Evolutionary conservation across 306 rosid species (phyloP), one percentile per base, ranked within the genome.

Genomic region (Mucuna pruriens): DNA sequence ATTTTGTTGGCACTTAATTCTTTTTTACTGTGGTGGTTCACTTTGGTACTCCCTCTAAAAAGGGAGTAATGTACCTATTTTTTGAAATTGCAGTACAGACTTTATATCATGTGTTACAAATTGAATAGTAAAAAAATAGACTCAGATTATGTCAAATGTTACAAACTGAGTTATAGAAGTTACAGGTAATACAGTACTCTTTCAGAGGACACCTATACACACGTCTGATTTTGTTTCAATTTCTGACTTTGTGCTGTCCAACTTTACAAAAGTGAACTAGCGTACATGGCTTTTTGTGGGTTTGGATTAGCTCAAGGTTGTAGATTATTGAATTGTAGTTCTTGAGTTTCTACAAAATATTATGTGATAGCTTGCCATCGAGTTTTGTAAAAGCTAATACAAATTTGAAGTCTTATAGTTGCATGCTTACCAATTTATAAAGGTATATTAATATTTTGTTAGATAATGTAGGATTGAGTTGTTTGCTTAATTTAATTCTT

Each of bases 401-500:
- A 54, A 15, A 52, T 57, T 76, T 83, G 61, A 77, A 63, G 65
- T 63, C 61, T 49, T 66, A 12, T 44, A 70, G 46, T 78, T 74
- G 77, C 17, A 45, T 68, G 65, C 72, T 64, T 66, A 49, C 57
- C 42, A 33, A 17, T 64, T 65, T 85, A 66, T 72, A 40, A 10
- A 49, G 69, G 23, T 42, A 17, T 77, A 26, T 58, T 70, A 12
- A 36, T 49, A 10, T 62, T 10, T 55, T 40, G 71, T 36, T 71
- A 36, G 64, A 25, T 52, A 57, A 25, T 55, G 33, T 58, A 69
- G 36, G 55, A 22, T 23, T 75, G 63, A n/a, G 22, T 71, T 1
- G 17, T 51, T 64, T 73, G 44, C 75, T 69, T 80, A 25, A 23
- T 79, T 71, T 75, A 15, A 49, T 78, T 73, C 70, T 74, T 61